These are phyloP conservation scores for Wickerhamomyces chambardii DNA, from an alignment of 805 yeast genomes.

Conservation along the genomic window DNA sequence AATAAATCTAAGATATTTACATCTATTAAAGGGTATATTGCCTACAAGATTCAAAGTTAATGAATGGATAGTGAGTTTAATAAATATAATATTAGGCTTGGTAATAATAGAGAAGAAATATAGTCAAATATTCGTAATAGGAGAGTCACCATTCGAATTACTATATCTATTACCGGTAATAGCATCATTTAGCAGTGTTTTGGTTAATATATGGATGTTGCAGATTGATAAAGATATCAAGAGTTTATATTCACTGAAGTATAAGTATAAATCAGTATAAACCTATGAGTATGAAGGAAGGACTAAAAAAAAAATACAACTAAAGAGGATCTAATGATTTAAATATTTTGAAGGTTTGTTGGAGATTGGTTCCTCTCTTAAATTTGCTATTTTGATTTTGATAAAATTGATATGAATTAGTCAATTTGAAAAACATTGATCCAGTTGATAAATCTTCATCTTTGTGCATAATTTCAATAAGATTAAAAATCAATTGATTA, in stretches of 20 bases:
- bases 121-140: too few relatives aligned
- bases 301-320: too few relatives aligned
- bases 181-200: constrained; percentile 14
- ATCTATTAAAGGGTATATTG: neutral
- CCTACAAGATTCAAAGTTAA: neutral
- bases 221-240: constrained; percentile 5
- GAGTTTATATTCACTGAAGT: constrained; percentile 16
- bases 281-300: too few relatives aligned
- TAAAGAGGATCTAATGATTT: neutral
- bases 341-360: neutral
- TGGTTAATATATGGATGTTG: constrained; percentile 7
- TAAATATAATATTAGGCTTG: too few relatives aligned
- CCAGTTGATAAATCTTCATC: constrained; percentile 9
- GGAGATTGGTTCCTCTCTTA: constrained; percentile 1
- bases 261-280: constrained; percentile 23
- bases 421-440: constrained; percentile 10
- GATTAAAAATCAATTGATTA: constrained; percentile 10
- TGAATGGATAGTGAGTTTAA: neutral
- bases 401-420: constrained; percentile 6
- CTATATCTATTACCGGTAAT: constrained; percentile 13
- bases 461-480: constrained; percentile 9
- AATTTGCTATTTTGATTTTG: constrained; percentile 1
- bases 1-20: neutral
- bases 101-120: neutral
- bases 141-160: neutral